These are phyloP conservation scores for Picea sitchensis DNA, from an alignment of 75 land plant genomes.

Conservation along the genomic window DNA sequence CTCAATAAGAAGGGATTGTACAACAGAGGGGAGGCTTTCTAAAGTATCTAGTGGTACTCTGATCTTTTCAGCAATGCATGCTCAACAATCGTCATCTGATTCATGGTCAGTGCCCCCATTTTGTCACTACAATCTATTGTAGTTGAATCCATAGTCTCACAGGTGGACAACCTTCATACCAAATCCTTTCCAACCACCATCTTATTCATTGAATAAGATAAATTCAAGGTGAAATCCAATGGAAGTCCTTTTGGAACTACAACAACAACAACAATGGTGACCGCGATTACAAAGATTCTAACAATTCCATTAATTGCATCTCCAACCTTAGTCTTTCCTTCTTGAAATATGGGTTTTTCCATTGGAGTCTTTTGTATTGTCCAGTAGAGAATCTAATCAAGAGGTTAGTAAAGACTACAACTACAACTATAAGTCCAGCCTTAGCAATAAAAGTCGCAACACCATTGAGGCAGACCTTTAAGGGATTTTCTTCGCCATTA, in stretches of 20 bases:
- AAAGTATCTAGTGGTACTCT: conserved; percentile 8
- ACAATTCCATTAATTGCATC: too few relatives aligned
- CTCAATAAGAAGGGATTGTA: conserved; percentile 22
- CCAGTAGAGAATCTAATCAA: background rate
- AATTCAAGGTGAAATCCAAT: conserved; percentile 74
- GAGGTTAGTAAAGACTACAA: conserved; percentile 42
- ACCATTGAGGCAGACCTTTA: conserved; percentile 69
- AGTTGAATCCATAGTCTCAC: conserved; percentile 69
- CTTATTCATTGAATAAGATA: conserved; percentile 57
- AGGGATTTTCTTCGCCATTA: conserved; percentile 63
- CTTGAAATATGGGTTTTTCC: conserved; percentile 19
- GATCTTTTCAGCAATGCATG: conserved; percentile 23
- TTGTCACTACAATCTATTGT: conserved; percentile 72
- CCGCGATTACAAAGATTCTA: conserved; percentile 64
- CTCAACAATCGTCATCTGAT: conserved; percentile 19
- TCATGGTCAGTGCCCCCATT: conserved; percentile 66
- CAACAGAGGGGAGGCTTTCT: background rate
- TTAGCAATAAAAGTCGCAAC: conserved; percentile 77
- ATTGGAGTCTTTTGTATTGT: conserved; percentile 26
- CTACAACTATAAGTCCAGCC: conserved; percentile 63
- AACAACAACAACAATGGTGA: conserved; percentile 42
- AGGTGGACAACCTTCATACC: conserved; percentile 67
- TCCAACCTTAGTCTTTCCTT: too few relatives aligned
- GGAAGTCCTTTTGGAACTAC: conserved; percentile 62
- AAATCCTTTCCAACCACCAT: conserved; percentile 66